Base-by-base conservation (phyloP, 225 moss, liverwort and hornwort genomes). In the Straminergon stramineum region DNA sequence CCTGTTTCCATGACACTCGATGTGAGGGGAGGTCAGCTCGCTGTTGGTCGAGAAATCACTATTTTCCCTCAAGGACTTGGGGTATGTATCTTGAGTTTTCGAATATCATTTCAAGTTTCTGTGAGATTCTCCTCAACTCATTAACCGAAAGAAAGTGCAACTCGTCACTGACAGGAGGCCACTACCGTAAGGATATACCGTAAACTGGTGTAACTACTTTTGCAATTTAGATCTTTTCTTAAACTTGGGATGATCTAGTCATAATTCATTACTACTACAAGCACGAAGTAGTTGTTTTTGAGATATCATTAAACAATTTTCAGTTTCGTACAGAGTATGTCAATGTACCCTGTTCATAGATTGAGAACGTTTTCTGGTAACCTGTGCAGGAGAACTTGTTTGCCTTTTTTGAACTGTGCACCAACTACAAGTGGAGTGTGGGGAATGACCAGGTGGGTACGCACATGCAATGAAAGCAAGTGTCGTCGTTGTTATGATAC, bases 21-120 rank as follows among this genome's bases (percentile, higher is more conserved):
- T 92, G 96, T 96, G 83, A 96, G 94, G 90, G 98, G 97, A 90
- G 97, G 98, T 48, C 96, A 97, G 90, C 97, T 98, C 34, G 97
- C 95, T 81, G 91, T 98, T 68, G 94, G 94, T 74, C 95, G 91
- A 88, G 98, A 98, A 89, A 93, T 98, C 89, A 96, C 97, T n/a
- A 90, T 98, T 75, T 98, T 98, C 45, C 96, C 97, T 55, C 86
- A 92, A 82, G 98, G 96, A 89, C 87, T 91, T 74, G 97, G 97
- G 94, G 96, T 96, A 86, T 84, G 94, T 90, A 37, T 75, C 65
- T 81, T 57, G 64, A 86, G 61, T 61, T 86, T 51, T 57, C 81
- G 48, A 75, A 48, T 86, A 48, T 81, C 45, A 51, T 86, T 83
- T 43, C 21, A 70, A 55, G 81, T 80, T 86, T 64, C 62, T 41